Base-by-base conservation (phyloP, 1,284 basidiomycete genomes). In the Ceratobasidium sp. region DNA sequence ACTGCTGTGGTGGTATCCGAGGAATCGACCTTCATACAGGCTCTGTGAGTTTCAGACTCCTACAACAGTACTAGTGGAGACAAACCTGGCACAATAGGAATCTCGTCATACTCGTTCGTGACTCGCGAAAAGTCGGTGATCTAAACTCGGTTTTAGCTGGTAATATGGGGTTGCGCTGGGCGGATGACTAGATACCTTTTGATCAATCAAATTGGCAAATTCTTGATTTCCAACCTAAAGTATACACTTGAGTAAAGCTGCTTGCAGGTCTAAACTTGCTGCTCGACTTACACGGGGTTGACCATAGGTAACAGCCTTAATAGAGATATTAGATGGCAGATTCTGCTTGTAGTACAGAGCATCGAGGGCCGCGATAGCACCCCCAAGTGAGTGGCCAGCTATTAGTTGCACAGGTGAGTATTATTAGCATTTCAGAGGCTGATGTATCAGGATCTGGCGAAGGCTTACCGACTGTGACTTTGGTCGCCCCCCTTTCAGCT, bases 401-500 rank as follows among this genome's bases (percentile, higher is more conserved):
- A n/a, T n/a, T n/a, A n/a, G n/a, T n/a, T n/a, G n/a, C n/a, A n/a
- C n/a, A n/a, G n/a, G n/a, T n/a, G n/a, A n/a, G n/a, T n/a, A 55
- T 53, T 33, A 49, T 26, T 44, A 18, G 10, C 12, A 15, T 10
- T 10, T 20, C 28, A 73, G 20, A 58, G 88, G 83, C 9, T 83
- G 82, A 81, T 92, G 90, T 26, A 92, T 87, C 79, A 89, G 91
- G 81, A 90, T 80, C 0, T 90, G 91, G 78, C 90, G 91, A 39
- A 40, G 49, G 49, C 12, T 20, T 15, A 80, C 83, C 23, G 39
- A 88, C 89, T 89, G 89, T 89, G 39, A 92, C 88, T 4, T 85
- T 83, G 3, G 81, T 87, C 0, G 87, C 81, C 6, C 83, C 81
- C 79, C 87, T 87, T 69, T 83, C 80, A 6, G 84, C 81, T 78